Conservation (phyloP, 768 basidiomycete species). For the Inosperma sp. region DNA sequence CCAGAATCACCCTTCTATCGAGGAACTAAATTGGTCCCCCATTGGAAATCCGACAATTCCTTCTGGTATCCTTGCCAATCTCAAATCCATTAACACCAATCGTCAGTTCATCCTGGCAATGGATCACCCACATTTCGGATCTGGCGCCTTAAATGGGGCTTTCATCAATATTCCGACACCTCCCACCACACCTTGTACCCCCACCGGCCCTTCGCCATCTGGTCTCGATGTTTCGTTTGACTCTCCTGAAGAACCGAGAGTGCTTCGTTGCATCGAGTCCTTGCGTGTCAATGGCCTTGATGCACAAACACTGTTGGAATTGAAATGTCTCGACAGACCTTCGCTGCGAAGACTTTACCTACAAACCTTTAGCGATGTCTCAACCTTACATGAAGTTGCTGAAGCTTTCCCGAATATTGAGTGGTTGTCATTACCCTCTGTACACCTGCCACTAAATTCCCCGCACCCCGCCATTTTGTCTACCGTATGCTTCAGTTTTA, state of each 20-base stretch:
- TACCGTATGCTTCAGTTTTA: conserved; percentile 20
- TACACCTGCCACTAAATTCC: conserved; percentile 17
- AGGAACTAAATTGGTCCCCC: conserved; percentile 46
- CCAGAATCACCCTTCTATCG: conserved; percentile 41
- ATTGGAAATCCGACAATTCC: conserved; percentile 31
- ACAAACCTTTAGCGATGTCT: conserved; percentile 27
- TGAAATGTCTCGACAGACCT: conserved; percentile 28
- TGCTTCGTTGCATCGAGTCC: conserved; percentile 31
- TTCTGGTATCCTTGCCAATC: conserved; percentile 36
- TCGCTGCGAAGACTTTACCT: conserved; percentile 33
- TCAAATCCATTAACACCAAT: conserved; percentile 36
- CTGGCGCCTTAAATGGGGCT: conserved; percentile 2
- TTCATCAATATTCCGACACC: conserved; percentile 17
- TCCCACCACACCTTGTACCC: conserved; percentile 20
- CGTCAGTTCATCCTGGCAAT: conserved; percentile 34
- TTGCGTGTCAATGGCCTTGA: conserved; percentile 32
- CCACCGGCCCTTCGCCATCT: conserved; percentile 11
- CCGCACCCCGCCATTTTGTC: conserved; percentile 24
- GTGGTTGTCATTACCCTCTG: conserved; percentile 37
- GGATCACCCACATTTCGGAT: conserved; percentile 20
- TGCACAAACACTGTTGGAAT: conserved; percentile 26
- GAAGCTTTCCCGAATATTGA: conserved; percentile 36
- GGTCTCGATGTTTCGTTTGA: conserved; percentile 14
- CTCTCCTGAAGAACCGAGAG: conserved; percentile 15
- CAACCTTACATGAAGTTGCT: conserved; percentile 30